Base-by-base conservation (phyloP, 108 stramenopile genomes). In the Nitzschia inconspicua region DNA sequence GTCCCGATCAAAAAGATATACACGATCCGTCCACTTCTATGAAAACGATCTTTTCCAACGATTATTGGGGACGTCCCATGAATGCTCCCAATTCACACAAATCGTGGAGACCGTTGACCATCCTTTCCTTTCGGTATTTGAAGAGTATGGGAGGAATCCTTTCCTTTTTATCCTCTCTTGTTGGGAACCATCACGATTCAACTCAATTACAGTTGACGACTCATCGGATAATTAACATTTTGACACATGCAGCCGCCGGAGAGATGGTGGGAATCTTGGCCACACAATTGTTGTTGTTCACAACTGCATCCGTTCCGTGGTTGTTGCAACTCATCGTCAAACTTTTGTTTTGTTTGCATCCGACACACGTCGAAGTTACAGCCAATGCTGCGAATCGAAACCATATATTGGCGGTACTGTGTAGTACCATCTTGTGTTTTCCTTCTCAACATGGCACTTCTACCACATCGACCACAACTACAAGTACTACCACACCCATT, bases 381-480 rank as follows among this genome's bases (percentile, higher is more conserved):
- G 86, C 83, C 57, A 92, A 92, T 73, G 85, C 80, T 4, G 90
- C 90, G 40, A 92, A 92, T 70, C 86, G 90, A 52, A 82, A 84
- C 19, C 90, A 92, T 65, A 29, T 92, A 11, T 37, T 92, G 42
- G 86, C 85, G 31, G 63, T 88, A 11, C 39, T 88, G 11, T 80
- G 66, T 37, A 68, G 66, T 35, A 26, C 48, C 0, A 31, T 68
- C 13, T 44, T 79, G 19, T 49, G 71, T 16, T 80, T 85, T 59
- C 75, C 82, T 0, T 10, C 9, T 42, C 58, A 64, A 36, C n/a
- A n/a, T n/a, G 48, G 48, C 5, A 24, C n/a, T 18, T 8, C 8
- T 16, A 8, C 44, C 22, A 7, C 6, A 7, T 24, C 37, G 24
- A 29, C 25, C 19, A 39, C 37, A 11, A 11, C 37, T 14, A 11